Conservation (phyloP, 1,284 basidiomycete genomes). For the Trametes hirsuta region DNA sequence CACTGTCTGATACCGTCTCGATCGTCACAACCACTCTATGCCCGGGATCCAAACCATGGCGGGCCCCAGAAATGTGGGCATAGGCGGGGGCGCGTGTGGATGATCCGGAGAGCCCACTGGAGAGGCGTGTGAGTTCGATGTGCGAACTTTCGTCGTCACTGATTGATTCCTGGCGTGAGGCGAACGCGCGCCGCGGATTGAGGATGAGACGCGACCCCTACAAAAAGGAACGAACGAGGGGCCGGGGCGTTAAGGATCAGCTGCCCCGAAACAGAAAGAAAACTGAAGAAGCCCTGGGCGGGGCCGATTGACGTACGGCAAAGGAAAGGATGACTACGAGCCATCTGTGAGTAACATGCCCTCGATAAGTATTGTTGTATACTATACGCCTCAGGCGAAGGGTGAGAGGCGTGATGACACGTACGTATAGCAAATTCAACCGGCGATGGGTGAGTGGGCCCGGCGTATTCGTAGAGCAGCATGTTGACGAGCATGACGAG, state of each 20-base stretch:
- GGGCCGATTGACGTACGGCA: slow-evolving; percentile 20
- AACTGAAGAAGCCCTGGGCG: no score
- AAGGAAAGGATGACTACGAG: slow-evolving; percentile 32
- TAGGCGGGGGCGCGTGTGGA: not conserved
- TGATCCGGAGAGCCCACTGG: not conserved
- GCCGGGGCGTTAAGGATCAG: no score
- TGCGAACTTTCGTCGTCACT: not conserved
- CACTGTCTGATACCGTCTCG: not conserved
- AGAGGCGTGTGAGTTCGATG: slow-evolving; percentile 4
- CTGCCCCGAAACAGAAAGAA: not conserved
- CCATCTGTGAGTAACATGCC: slow-evolving; percentile 20
- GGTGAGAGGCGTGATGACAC: not conserved
- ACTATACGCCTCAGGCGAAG: not conserved
- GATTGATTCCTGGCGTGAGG: not conserved
- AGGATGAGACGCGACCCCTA: slow-evolving; percentile 5
- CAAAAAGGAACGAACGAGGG: no score
- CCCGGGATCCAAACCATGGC: no score
- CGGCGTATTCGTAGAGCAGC: slow-evolving; percentile 31
- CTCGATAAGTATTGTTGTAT: no score
- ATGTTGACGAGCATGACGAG: slow-evolving; percentile 28
- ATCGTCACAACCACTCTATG: not conserved
- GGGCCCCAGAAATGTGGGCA: not conserved
- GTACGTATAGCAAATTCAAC: slow-evolving; percentile 34
- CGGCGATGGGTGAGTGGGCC: slow-evolving; percentile 31
- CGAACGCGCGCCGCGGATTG: not conserved